These are phyloP conservation scores for Lentinus brumalis DNA, from an alignment of 768 basidiomycete genomes.

Conservation along the genomic window DNA sequence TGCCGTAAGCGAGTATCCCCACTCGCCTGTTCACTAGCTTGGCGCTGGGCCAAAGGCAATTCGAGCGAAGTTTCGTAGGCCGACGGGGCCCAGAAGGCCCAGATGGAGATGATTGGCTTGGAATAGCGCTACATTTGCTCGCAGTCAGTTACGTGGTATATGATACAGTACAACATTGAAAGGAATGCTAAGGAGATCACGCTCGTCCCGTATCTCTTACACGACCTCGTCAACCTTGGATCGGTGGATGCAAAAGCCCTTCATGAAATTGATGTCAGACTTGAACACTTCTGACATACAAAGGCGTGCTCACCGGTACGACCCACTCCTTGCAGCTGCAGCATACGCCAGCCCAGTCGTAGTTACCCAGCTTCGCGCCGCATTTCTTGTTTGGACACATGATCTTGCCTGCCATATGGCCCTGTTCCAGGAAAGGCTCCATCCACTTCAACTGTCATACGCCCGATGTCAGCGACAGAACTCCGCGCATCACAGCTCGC, in stretches of 20 bases:
- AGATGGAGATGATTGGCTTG: too few species aligned
- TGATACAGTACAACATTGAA: background rate
- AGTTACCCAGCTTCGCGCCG: constrained; percentile 89
- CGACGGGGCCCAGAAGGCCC: too few species aligned
- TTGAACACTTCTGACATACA: background rate
- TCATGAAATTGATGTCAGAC: background rate
- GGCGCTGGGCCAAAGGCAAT: too few species aligned
- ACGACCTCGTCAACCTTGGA: constrained; percentile 58
- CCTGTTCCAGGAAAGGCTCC: constrained; percentile 77
- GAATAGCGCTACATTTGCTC: too few species aligned
- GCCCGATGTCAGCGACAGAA: background rate
- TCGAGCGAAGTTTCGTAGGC: too few species aligned
- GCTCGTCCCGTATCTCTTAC: constrained; percentile 10
- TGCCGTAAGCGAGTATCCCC: too few species aligned
- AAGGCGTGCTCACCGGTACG: constrained; percentile 64
- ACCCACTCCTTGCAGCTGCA: constrained; percentile 95
- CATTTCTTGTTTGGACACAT: constrained; percentile 92
- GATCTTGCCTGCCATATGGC: constrained; percentile 85
- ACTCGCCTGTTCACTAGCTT: too few species aligned
- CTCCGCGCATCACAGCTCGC: background rate
- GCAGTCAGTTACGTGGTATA: background rate
- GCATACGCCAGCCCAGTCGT: constrained; percentile 93
- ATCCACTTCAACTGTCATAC: constrained; percentile 85
- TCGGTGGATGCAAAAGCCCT: constrained; percentile 58
- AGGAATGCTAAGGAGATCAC: background rate